Evolutionary conservation across 352 stramenopile genomes (phyloP), one percentile per base, ranked within the genome.

Genomic region (Phytophthora nicotianae): DNA sequence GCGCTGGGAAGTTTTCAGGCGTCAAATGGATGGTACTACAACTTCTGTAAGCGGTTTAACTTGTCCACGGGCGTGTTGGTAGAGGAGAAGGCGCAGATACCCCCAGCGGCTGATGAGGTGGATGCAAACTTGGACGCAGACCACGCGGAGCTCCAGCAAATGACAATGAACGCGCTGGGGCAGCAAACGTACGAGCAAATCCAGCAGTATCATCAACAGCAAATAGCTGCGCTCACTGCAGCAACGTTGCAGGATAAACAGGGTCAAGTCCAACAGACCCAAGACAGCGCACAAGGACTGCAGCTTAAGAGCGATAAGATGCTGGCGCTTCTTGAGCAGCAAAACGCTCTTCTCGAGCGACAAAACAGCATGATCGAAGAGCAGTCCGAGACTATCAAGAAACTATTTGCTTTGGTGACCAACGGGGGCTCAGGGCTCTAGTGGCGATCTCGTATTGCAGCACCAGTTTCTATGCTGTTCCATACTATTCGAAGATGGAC

Each of bases 21-120:
- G 32, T 84, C 75, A 4, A 81, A 79, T 32, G 75, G 75, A 47
- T 84, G 75, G 72, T 84, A 84, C 53, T 81, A 81, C 61, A 79
- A 77, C 51, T 84, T 84, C 27, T 78, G 70, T 57, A 70, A 70
- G 41, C 58, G 75, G 20, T 83, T 76, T 43, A 79, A 68, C 46
- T 48, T 80, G 52, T 63, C 58, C 9, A 71, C 68, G 4, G 65
- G 61, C 6, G 49, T 68, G 20, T 60, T 77, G 47, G 51, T 67
- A 14, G 69, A 73, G 33, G 72, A 81, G 9, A 76, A 70, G 33
- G 10, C 6, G 8, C 17, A 29, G 37, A n/a, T 8, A 19, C 9
- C 26, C 50, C 50, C 45, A 38, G 35, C 19, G 24, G 10, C 27
- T 11, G 42, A 38, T 40, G 52, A 56, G 17, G 42, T 23, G 7